Evolutionary conservation across 306 rosid species (phyloP).

Genomic region (Chamaecrista fasciculata): DNA sequence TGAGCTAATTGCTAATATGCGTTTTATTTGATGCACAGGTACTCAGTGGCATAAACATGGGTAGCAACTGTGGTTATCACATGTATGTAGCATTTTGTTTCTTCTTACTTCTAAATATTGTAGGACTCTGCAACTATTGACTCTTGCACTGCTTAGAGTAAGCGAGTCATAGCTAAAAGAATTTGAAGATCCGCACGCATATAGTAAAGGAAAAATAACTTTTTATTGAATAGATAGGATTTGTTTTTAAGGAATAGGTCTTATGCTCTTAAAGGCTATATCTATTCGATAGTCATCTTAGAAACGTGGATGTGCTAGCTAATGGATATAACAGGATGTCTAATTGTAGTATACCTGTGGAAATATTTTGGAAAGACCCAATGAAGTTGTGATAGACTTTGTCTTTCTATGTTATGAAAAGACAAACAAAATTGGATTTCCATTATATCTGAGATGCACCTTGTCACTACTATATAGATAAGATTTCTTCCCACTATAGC

Average conservation of each 20-base stretch:
- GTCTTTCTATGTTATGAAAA: conserved; percentile 9
- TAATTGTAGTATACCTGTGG: neutral
- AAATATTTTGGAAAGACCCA: neutral
- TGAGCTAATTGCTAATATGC: conserved; percentile 3
- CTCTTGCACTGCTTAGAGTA: neutral
- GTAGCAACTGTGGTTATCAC: conserved; percentile 82
- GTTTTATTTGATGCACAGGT: conserved; percentile 41
- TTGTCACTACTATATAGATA: neutral
- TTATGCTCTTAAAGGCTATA: neutral
- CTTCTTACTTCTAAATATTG: neutral
- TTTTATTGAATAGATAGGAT: neutral
- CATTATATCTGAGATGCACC: neutral
- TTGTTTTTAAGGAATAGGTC: neutral
- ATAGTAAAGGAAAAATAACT: neutral
- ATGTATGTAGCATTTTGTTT: conserved; percentile 38
- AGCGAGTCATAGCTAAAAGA: neutral
- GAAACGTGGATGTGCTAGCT: neutral
- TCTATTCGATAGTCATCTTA: neutral
- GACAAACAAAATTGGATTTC: neutral
- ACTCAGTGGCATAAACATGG: conserved; percentile 82
- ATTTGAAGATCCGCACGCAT: neutral
- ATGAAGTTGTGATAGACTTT: neutral
- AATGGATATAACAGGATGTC: neutral
- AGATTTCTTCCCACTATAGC: neutral
- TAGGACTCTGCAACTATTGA: neutral